Conservation (phyloP, 2,329 filamentous ascomycete genomes). For the Ceratocystis cubensis region DNA sequence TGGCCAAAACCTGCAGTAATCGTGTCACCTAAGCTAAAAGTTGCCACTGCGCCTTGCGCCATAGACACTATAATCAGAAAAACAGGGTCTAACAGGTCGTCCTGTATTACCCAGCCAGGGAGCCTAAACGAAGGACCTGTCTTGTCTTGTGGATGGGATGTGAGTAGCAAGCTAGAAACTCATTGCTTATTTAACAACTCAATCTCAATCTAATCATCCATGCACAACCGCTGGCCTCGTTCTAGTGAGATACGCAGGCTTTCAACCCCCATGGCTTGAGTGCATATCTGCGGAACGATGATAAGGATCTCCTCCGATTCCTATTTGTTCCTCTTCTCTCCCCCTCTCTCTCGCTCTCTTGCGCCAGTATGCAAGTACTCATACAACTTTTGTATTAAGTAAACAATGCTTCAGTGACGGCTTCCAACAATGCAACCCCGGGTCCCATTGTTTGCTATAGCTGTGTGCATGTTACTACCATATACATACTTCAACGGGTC, state of each 20-base stretch:
- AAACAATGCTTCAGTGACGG: not conserved
- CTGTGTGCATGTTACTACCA: not conserved
- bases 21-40: not conserved
- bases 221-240: constrained; percentile 1
- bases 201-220: not conserved
- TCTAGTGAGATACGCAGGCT: not conserved
- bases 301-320: not conserved
- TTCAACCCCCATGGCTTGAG: not conserved
- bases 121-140: not conserved
- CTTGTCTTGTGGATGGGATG: not conserved
- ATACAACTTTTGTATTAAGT: not conserved
- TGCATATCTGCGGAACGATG: not conserved
- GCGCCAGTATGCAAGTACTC: not conserved
- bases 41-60: not conserved
- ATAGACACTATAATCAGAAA: not conserved
- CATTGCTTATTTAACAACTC: not conserved
- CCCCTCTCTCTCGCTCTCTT: not conserved
- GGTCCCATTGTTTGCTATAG: not conserved
- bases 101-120: not conserved
- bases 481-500: no score
- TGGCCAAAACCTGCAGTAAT: no score
- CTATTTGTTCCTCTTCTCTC: not conserved
- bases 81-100: not conserved
- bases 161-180: not conserved
- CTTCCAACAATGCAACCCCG: not conserved